Evolutionary conservation across 306 rosid genomes (phyloP).

Genomic region (Acacia confusa): DNA sequence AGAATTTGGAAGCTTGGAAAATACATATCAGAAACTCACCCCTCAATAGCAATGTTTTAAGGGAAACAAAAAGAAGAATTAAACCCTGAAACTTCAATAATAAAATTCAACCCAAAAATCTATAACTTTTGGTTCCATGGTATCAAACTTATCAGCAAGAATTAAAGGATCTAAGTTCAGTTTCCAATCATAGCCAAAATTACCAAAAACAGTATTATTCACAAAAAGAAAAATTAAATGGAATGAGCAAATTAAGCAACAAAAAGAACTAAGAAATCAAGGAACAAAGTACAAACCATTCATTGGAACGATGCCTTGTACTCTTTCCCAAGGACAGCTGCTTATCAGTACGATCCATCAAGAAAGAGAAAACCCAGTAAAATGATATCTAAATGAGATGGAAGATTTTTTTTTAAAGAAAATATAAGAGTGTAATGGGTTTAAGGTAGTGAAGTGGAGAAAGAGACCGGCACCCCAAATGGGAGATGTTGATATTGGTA

Average conservation of each 20-base stretch:
- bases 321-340: slow-evolving; percentile 56
- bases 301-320: slow-evolving; percentile 52
- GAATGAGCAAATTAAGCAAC: slow-evolving; percentile 7
- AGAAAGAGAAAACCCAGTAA: slow-evolving; percentile 17
- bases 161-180: neutral
- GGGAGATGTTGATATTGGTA: slow-evolving; percentile 41
- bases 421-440: slow-evolving; percentile 26
- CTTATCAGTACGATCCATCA: slow-evolving; percentile 54
- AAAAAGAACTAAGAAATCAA: neutral
- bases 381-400: slow-evolving; percentile 25
- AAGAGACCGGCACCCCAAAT: slow-evolving; percentile 41
- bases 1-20: neutral
- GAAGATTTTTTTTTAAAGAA: neutral
- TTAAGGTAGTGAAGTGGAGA: slow-evolving; percentile 35
- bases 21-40: neutral
- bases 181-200: neutral
- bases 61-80: neutral
- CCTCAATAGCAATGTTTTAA: neutral
- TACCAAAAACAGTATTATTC: neutral
- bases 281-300: slow-evolving; percentile 49
- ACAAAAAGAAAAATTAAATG: neutral
- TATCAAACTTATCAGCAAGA: neutral
- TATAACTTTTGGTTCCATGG: neutral
- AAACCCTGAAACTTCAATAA: neutral
- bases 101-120: neutral